Conservation (phyloP, 2,329 filamentous ascomycete species). For the Zymoseptoria tritici region DNA sequence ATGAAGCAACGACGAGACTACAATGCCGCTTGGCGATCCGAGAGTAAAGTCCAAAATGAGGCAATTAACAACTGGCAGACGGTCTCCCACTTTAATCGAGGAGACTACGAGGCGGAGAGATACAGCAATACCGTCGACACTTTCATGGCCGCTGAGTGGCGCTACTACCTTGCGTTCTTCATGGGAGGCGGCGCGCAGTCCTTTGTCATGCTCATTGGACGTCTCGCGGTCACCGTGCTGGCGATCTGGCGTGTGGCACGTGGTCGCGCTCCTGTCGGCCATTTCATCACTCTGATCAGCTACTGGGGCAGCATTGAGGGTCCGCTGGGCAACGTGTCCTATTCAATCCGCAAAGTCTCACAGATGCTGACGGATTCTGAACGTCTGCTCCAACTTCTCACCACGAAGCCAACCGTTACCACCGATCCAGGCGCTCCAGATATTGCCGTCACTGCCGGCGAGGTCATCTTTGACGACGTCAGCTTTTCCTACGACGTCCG, state of each 20-base stretch:
- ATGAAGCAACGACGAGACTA: slow-evolving; percentile 23
- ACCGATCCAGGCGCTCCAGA: slow-evolving; percentile 42
- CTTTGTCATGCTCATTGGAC: slow-evolving; percentile 42
- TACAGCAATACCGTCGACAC: slow-evolving; percentile 38
- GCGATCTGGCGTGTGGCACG: slow-evolving; percentile 48
- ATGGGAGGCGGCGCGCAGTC: slow-evolving; percentile 37
- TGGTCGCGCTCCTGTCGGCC: slow-evolving; percentile 47
- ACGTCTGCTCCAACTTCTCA: slow-evolving; percentile 50
- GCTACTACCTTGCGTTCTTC: slow-evolving; percentile 25
- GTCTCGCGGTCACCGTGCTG: slow-evolving; percentile 44
- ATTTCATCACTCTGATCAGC: slow-evolving; percentile 57
- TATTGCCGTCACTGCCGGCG: slow-evolving; percentile 41
- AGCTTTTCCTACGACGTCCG: slow-evolving; percentile 49
- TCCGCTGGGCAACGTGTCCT: slow-evolving; percentile 46
- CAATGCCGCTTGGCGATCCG: slow-evolving; percentile 35
- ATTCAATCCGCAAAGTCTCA: slow-evolving; percentile 42
- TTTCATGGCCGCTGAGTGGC: slow-evolving; percentile 27
- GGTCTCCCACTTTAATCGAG: slow-evolving; percentile 52
- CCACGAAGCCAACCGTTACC: slow-evolving; percentile 49
- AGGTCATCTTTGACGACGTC: slow-evolving; percentile 49
- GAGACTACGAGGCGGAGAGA: slow-evolving; percentile 45
- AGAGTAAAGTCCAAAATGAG: slow-evolving; percentile 50
- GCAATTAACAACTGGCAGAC: slow-evolving; percentile 55
- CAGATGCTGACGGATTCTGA: slow-evolving; percentile 58
- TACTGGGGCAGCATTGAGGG: slow-evolving; percentile 51